Percentiles rank a stretch among this genome's conserved stretches.
Conservation (phyloP, 148 eudicot genomes). For the Vaccinium myrtillus region DNA sequence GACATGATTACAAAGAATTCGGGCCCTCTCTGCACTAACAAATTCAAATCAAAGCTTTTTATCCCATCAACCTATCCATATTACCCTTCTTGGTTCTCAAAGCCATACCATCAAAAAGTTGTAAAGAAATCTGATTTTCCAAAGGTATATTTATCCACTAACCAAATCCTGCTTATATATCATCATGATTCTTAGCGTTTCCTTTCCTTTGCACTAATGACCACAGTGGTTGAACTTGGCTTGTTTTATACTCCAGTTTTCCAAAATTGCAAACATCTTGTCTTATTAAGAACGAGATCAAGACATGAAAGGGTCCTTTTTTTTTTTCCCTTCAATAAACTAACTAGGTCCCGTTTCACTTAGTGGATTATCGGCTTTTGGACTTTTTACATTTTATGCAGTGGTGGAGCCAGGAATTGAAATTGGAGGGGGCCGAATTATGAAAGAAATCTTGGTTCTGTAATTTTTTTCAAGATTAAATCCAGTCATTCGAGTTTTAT, state of each 20-base stretch:
- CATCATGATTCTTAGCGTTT: neutral
- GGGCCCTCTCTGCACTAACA: conserved; percentile 9
- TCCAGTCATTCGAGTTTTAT: too few relatives aligned
- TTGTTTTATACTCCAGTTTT: neutral
- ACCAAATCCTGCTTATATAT: conserved; percentile 4
- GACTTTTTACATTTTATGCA: too few relatives aligned
- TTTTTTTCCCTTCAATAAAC: neutral
- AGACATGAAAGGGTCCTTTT: conserved; percentile 2
- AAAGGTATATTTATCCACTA: neutral
- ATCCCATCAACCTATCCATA: neutral
- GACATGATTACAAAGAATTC: neutral
- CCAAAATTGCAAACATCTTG: conserved; percentile 6
- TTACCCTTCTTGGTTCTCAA: neutral
- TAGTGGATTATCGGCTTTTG: too few relatives aligned
- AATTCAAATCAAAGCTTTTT: neutral
- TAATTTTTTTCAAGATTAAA: too few relatives aligned
- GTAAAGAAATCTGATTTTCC: neutral
- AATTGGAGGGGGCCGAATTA: too few relatives aligned
- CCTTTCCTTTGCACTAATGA: neutral
- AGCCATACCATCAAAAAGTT: neutral
- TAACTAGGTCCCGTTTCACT: too few relatives aligned
- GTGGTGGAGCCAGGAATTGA: too few relatives aligned
- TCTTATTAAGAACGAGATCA: conserved; percentile 2
- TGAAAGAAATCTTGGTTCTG: too few relatives aligned
- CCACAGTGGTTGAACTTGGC: neutral